A percentile compares a stretch with the other conserved stretches of the same genome.
Conservation (phyloP, 2,329 filamentous ascomycete species). For the Ascochyta rabiei region DNA sequence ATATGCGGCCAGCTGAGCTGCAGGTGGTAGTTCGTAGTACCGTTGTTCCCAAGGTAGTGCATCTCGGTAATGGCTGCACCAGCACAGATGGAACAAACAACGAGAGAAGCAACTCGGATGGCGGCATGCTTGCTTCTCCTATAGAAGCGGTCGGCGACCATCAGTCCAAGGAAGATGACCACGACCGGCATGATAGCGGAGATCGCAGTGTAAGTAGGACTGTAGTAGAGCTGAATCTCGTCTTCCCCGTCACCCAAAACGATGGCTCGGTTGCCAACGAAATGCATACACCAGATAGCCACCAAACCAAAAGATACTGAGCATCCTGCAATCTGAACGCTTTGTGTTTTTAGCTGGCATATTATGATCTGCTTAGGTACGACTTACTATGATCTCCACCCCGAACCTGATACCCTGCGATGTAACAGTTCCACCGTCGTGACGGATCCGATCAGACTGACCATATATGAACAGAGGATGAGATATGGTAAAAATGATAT, state of each 20-base stretch:
- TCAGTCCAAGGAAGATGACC: conserved; percentile 75
- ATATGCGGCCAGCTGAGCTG: conserved; percentile 66
- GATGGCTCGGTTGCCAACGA: conserved; percentile 81
- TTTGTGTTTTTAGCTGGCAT: conserved; percentile 22
- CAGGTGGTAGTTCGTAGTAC: conserved; percentile 77
- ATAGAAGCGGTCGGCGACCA: conserved; percentile 62
- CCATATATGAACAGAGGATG: conserved; percentile 62
- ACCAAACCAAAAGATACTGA: conserved; percentile 55
- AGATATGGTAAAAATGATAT: conserved; percentile 54
- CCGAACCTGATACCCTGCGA: conserved; percentile 67
- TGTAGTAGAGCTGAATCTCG: conserved; percentile 76
- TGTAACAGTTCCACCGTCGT: conserved; percentile 85
- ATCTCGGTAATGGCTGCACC: conserved; percentile 81
- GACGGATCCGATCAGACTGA: conserved; percentile 76
- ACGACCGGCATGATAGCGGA: conserved; percentile 82
- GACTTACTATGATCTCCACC: conserved; percentile 41
- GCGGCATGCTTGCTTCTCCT: conserved; percentile 33
- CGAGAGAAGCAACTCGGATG: conserved; percentile 42
- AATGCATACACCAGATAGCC: conserved; percentile 69
- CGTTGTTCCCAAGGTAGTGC: conserved; percentile 87
- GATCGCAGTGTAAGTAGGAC: conserved; percentile 70
- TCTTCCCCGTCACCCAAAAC: conserved; percentile 65
- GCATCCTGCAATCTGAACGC: conserved; percentile 51
- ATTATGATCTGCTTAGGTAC: conserved; percentile 32
- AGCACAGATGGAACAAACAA: conserved; percentile 69